phyloP scores from a whole-genome alignment of 2,329 filamentous ascomycete genomes.

The Penicillium sp. region DNA sequence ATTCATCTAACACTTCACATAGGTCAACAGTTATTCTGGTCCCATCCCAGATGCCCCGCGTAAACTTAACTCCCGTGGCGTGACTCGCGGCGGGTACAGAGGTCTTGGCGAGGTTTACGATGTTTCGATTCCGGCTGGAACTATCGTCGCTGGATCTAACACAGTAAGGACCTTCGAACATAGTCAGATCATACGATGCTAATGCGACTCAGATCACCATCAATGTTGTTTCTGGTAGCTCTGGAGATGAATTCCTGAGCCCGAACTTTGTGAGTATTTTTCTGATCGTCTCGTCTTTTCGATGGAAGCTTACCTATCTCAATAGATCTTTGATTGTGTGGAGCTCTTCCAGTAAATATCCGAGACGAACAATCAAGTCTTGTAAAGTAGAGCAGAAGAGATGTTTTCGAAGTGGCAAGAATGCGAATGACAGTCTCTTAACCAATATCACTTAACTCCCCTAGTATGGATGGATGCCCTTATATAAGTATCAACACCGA shows the following conservation, averaged over 20 bases:
- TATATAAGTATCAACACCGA: too few relatives aligned
- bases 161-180: conserved; percentile 36
- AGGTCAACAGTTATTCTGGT: conserved; percentile 55
- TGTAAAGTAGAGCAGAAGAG: neutral
- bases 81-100: conserved; percentile 64
- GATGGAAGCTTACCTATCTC: neutral
- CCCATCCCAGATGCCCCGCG: conserved; percentile 53
- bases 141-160: conserved; percentile 58
- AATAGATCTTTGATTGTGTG: conserved; percentile 31
- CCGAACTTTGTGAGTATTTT: conserved; percentile 50
- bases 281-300: neutral
- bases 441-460: neutral
- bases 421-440: neutral
- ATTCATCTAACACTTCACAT: neutral
- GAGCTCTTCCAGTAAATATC: conserved; percentile 28
- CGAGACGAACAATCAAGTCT: too few relatives aligned
- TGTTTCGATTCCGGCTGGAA: conserved; percentile 58
- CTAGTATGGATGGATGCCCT: neutral
- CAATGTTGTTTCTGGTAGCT: conserved; percentile 57
- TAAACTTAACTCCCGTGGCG: conserved; percentile 63
- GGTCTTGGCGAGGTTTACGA: conserved; percentile 64
- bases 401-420: neutral
- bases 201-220: conserved; percentile 49
- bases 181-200: neutral
- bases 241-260: conserved; percentile 53